Evolutionary conservation across 306 rosid species (phyloP), one percentile per base, ranked within the genome.

Genomic region (Vigna trinervia): DNA sequence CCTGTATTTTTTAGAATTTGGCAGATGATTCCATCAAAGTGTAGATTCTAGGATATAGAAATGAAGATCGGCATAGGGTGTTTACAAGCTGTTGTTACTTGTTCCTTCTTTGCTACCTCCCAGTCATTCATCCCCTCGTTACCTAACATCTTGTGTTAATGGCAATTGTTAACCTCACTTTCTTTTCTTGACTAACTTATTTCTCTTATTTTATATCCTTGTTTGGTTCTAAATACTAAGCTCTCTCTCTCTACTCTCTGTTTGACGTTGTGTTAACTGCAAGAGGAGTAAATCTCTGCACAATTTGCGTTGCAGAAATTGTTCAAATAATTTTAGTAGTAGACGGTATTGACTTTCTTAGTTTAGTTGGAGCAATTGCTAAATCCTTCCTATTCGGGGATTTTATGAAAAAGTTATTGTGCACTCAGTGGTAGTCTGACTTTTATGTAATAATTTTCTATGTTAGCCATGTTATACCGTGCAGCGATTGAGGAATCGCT

Each of bases 91-190:
- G 50, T 34, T 47, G 15, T 50, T 63, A 11, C 39, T 28, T 7
- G 8, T 57, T 23, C 15, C 3, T 19, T 8, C 45, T 56, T 73
- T 59, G 58, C 6, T 28, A 26, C 47, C 6, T 58, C 68, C 66
- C 17, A 2, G 46, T 34, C 20, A 7, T 76, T 51, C 48, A 17
- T 61, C 38, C 61, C 58, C 41, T 73, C 61, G 50, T 20, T 28
- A 43, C 58, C 13, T 56, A 26, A 43, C 59, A 45, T 60, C 8
- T 71, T 36, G 51, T 74, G 46, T 45, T 46, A 58, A 59, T 41
- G 46, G 34, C 19, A 26, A 9, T 28, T 58, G 47, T n/a, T 13
- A 45, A 14, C 47, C 46, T 43, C 58, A 30, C 39, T 54, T 60
- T 26, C 26, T 58, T 73, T 72, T 30, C 58, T 26, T 1, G 4